Percentiles rank a stretch among this genome's conserved stretches.
These are phyloP conservation scores for Aquilaria malaccensis DNA, from an alignment of 345 rosid species.

Conservation along the genomic window DNA sequence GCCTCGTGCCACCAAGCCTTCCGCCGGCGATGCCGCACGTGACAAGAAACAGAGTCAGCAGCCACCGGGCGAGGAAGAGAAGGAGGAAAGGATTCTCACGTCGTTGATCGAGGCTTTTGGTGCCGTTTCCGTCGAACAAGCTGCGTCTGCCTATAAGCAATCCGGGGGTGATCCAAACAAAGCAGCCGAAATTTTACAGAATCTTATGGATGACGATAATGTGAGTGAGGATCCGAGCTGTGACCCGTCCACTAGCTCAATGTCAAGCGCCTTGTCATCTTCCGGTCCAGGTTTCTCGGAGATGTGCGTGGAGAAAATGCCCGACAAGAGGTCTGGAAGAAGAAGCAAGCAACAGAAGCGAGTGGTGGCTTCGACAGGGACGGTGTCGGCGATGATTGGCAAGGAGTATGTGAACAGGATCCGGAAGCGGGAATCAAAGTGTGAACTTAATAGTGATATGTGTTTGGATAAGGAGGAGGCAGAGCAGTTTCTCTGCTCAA, in stretches of 20 bases:
- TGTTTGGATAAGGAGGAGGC: conserved; percentile 40
- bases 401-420: conserved; percentile 63
- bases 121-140: conserved; percentile 49
- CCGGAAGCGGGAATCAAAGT: conserved; percentile 20
- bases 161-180: conserved; percentile 39
- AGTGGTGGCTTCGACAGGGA: conserved; percentile 68
- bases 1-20: conserved; percentile 15
- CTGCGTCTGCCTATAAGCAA: conserved; percentile 31
- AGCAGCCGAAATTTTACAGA: conserved; percentile 38
- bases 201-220: conserved; percentile 20
- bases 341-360: conserved; percentile 50
- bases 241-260: conserved; percentile 39
- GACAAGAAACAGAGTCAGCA: conserved; percentile 13
- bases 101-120: conserved; percentile 48
- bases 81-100: conserved; percentile 7
- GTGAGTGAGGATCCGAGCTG: conserved; percentile 18
- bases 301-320: conserved; percentile 19
- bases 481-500: conserved; percentile 62
- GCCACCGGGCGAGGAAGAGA: conserved; percentile 13
- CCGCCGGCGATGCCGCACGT: conserved; percentile 11
- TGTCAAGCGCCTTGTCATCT: conserved; percentile 31
- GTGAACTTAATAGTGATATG: conserved; percentile 12
- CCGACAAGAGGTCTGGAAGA: conserved; percentile 18
- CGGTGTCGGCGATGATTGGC: conserved; percentile 71
- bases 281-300: conserved; percentile 33